Evolutionary conservation across 768 basidiomycete species (phyloP).

Genomic region (Tubosaeta brunneosetosa): DNA sequence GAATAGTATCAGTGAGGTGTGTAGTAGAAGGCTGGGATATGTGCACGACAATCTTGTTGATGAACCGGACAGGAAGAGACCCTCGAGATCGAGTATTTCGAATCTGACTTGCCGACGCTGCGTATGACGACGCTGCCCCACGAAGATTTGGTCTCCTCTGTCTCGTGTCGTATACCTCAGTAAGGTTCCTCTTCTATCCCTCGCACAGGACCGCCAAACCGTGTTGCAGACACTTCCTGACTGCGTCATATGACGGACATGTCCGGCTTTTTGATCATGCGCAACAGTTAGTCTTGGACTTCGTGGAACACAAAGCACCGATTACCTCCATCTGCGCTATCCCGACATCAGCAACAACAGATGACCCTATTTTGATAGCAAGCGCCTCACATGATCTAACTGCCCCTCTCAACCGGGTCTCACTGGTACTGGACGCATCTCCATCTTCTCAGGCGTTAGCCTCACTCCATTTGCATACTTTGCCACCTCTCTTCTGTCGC

Average conservation of each 20-base stretch:
- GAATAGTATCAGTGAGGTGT: constrained; percentile 66
- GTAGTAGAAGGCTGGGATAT: background rate
- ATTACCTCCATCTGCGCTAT: constrained; percentile 62
- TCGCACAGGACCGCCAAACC: background rate
- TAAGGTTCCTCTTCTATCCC: background rate
- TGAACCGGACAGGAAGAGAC: constrained; percentile 66
- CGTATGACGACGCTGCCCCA: constrained; percentile 75
- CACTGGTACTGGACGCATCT: constrained; percentile 5
- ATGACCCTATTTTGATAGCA: constrained; percentile 44
- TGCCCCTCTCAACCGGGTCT: constrained; percentile 46
- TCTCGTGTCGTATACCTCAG: constrained; percentile 51
- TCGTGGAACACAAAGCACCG: constrained; percentile 56
- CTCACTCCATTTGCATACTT: constrained; percentile 79
- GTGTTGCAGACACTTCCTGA: constrained; percentile 56
- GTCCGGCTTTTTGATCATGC: constrained; percentile 72
- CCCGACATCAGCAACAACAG: constrained; percentile 29
- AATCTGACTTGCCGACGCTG: constrained; percentile 82
- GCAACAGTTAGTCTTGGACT: constrained; percentile 48
- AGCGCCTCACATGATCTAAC: constrained; percentile 79
- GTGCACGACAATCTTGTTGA: constrained; percentile 8
- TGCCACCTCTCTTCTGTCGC: constrained; percentile 59
- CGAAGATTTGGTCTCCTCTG: constrained; percentile 91
- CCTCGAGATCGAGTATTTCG: constrained; percentile 88
- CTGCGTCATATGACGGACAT: constrained; percentile 77
- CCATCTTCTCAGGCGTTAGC: constrained; percentile 41